Conservation (phyloP, 1,139 yeast genomes). For the Magnusiomyces paraingens region DNA sequence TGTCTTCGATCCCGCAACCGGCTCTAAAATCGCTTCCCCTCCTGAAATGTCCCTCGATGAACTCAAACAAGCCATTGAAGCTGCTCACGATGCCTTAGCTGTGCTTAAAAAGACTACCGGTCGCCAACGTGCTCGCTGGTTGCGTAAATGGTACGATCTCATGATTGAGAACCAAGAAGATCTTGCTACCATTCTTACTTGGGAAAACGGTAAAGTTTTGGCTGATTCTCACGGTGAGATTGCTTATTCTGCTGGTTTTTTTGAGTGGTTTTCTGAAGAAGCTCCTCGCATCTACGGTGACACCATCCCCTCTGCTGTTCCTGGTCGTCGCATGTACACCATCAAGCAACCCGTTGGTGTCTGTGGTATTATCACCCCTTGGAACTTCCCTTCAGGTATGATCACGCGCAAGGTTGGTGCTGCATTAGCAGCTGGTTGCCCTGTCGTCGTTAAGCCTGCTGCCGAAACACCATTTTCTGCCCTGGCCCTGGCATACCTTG, state of each 20-base stretch:
- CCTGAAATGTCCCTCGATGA: constrained; percentile 51
- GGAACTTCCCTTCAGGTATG: constrained; percentile 97
- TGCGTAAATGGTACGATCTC: constrained; percentile 55
- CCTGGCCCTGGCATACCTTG: constrained; percentile 66
- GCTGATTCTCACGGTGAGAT: constrained; percentile 75
- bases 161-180: constrained; percentile 66
- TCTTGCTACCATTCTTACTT: constrained; percentile 61
- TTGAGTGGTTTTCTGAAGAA: constrained; percentile 85
- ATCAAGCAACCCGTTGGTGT: constrained; percentile 81
- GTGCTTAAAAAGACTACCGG: constrained; percentile 52
- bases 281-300: constrained; percentile 75
- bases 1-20: constrained; percentile 73
- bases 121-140: constrained; percentile 59
- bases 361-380: constrained; percentile 86
- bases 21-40: constrained; percentile 47
- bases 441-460: constrained; percentile 86
- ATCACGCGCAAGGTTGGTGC: constrained; percentile 88
- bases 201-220: constrained; percentile 81
- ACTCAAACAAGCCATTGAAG: constrained; percentile 15
- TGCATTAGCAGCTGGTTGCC: constrained; percentile 90
- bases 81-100: constrained; percentile 34
- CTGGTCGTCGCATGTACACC: constrained; percentile 55
- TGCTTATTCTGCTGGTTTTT: constrained; percentile 67
- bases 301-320: constrained; percentile 57
- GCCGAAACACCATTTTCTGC: constrained; percentile 85